These are phyloP conservation scores for Fusarium solani-melongenae DNA, from an alignment of 2,329 filamentous ascomycete genomes.

Conservation along the genomic window DNA sequence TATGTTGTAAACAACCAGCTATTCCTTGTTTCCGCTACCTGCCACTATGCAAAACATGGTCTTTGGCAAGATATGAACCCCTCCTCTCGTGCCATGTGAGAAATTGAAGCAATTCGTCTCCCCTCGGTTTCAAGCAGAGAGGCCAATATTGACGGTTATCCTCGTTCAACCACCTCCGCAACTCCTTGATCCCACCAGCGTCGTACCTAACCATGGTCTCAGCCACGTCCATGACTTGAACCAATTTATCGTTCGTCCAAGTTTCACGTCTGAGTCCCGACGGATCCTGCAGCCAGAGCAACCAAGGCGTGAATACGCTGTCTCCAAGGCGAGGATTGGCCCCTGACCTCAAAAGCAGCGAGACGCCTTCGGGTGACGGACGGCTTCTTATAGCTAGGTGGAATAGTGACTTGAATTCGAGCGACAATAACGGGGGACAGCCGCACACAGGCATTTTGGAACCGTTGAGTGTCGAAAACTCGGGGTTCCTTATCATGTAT, in stretches of 20 bases:
- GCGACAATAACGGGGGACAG: not conserved
- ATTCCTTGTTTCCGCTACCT: not conserved
- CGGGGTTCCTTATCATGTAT: not conserved
- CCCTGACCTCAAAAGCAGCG: not conserved
- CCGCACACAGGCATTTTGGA: not conserved
- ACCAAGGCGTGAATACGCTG: not conserved
- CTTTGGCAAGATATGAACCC: not conserved
- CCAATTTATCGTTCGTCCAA: not conserved
- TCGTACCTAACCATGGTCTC: not conserved
- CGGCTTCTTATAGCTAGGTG: not conserved
- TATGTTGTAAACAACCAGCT: no score
- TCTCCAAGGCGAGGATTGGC: not conserved
- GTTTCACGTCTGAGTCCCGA: not conserved
- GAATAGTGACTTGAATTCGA: not conserved
- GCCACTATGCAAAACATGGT: not conserved
- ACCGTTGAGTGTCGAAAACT: not conserved
- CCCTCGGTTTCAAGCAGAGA: not conserved
- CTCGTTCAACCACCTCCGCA: not conserved
- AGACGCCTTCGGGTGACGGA: not conserved
- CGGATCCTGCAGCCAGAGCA: not conserved
- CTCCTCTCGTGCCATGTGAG: not conserved
- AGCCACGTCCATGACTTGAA: not conserved
- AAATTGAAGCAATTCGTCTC: not conserved
- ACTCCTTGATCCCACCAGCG: not conserved
- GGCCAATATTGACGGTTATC: not conserved